A percentile compares a stretch with the other conserved stretches of the same genome.
Evolutionary conservation across 108 stramenopile genomes (phyloP).

Genomic region (Chaetoceros muelleri): DNA sequence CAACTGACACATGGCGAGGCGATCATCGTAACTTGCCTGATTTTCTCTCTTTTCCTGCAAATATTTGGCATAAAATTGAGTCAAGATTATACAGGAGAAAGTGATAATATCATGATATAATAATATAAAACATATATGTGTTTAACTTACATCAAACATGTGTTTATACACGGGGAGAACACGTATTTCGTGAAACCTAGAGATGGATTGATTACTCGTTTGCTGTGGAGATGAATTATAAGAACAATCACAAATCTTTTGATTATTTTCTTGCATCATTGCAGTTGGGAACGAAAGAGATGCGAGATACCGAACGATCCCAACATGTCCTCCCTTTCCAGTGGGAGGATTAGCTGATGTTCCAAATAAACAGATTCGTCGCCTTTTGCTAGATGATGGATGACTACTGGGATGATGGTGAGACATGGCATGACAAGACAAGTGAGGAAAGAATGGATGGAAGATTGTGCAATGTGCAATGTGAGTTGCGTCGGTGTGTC

Average conservation of each 20-base stretch:
- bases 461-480: neutral
- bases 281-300: slow-evolving; percentile 6
- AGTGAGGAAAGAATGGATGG: neutral
- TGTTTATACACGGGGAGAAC: slow-evolving; percentile 73
- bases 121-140: neutral
- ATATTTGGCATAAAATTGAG: neutral
- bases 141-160: slow-evolving; percentile 51
- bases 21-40: slow-evolving; percentile 44
- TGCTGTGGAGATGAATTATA: too few relatives aligned
- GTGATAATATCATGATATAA: neutral
- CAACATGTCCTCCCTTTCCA: slow-evolving; percentile 61
- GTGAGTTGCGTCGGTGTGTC: neutral
- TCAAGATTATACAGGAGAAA: neutral
- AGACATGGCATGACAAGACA: neutral
- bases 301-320: slow-evolving; percentile 43
- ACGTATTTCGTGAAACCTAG: slow-evolving; percentile 67
- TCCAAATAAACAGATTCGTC: slow-evolving; percentile 68
- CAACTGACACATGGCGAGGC: slow-evolving; percentile 62
- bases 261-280: neutral
- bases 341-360: slow-evolving; percentile 82
- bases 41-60: slow-evolving; percentile 46
- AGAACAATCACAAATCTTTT: slow-evolving; percentile 27
- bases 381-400: slow-evolving; percentile 1
- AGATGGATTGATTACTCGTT: too few relatives aligned
- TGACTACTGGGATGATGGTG: neutral